A percentile compares a stretch with the other conserved stretches of the same genome.
Conservation (phyloP, 805 yeast species). For the Candida incommunis region DNA sequence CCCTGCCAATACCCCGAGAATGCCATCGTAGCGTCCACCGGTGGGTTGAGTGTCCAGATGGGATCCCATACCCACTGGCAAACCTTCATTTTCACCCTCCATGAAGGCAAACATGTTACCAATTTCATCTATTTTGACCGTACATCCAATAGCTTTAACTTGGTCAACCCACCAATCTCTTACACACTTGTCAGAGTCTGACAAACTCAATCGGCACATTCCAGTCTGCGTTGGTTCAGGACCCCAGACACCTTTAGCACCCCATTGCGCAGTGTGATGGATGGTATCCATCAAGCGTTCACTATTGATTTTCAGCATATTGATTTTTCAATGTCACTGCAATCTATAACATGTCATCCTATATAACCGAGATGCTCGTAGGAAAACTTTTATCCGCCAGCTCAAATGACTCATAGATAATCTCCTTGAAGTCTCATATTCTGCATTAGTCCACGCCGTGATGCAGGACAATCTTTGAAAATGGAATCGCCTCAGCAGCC, state of each 20-base stretch:
- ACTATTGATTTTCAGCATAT: constrained; percentile 15
- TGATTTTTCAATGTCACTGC: too few species aligned
- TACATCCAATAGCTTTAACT: constrained; percentile 39
- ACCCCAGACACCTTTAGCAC: constrained; percentile 58
- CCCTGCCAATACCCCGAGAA: constrained; percentile 53
- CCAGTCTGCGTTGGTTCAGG: constrained; percentile 43
- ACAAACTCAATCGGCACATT: constrained; percentile 48
- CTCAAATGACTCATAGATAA: too few species aligned
- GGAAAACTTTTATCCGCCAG: too few species aligned
- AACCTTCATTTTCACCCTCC: constrained; percentile 37
- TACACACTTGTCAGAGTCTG: constrained; percentile 49
- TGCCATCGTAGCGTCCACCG: constrained; percentile 68
- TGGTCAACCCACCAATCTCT: constrained; percentile 53
- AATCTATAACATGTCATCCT: too few species aligned
- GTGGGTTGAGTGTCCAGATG: constrained; percentile 69
- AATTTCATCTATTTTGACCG: constrained; percentile 43
- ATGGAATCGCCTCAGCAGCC: too few species aligned
- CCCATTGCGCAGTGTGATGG: constrained; percentile 47
- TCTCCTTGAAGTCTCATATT: too few species aligned
- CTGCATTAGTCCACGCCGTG: too few species aligned
- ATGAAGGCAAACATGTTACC: constrained; percentile 57
- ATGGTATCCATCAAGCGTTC: constrained; percentile 42
- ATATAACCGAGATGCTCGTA: too few species aligned
- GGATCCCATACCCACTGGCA: constrained; percentile 57
- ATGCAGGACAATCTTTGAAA: too few species aligned